These are phyloP conservation scores for Penicillium ochrochloron DNA, from an alignment of 495 filamentous ascomycete genomes.

Conservation along the genomic window DNA sequence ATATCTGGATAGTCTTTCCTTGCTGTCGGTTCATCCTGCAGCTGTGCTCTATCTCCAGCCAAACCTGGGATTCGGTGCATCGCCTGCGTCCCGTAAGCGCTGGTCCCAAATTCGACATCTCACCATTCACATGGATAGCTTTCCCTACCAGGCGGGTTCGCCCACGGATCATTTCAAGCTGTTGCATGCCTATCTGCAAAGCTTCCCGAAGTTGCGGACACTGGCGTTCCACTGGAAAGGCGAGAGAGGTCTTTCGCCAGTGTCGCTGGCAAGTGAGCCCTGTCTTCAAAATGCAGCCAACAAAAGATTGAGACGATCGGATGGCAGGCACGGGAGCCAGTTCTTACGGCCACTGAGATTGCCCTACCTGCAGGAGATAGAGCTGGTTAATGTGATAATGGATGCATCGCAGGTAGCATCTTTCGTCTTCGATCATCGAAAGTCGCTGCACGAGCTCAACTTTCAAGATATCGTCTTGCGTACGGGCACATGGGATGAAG, in stretches of 20 bases:
- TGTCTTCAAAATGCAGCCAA: not conserved
- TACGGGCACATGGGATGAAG: slow-evolving; percentile 74
- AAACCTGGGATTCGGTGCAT: slow-evolving; percentile 67
- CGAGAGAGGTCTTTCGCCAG: slow-evolving; percentile 65
- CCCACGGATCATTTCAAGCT: slow-evolving; percentile 74
- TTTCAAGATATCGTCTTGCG: slow-evolving; percentile 71
- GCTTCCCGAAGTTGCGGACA: slow-evolving; percentile 64
- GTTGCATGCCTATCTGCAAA: slow-evolving; percentile 71
- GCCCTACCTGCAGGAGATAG: slow-evolving; percentile 61
- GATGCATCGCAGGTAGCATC: slow-evolving; percentile 66
- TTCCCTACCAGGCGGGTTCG: slow-evolving; percentile 57
- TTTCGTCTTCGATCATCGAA: slow-evolving; percentile 64
- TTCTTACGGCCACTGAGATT: slow-evolving; percentile 56
- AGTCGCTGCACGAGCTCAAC: slow-evolving; percentile 68
- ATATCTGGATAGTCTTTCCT: slow-evolving; percentile 63
- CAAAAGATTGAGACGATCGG: not conserved
- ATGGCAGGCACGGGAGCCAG: not conserved
- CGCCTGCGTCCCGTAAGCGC: slow-evolving; percentile 62
- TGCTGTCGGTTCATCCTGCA: slow-evolving; percentile 69
- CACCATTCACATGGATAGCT: slow-evolving; percentile 67
- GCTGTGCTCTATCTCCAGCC: slow-evolving; percentile 71
- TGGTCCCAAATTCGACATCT: slow-evolving; percentile 77
- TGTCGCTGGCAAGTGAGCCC: slow-evolving; percentile 55
- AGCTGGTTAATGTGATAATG: slow-evolving; percentile 68
- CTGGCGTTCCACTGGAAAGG: slow-evolving; percentile 75